Evolutionary conservation across 2,329 filamentous ascomycete genomes (phyloP).

Genomic region (Pseudogymnoascus pannorum): DNA sequence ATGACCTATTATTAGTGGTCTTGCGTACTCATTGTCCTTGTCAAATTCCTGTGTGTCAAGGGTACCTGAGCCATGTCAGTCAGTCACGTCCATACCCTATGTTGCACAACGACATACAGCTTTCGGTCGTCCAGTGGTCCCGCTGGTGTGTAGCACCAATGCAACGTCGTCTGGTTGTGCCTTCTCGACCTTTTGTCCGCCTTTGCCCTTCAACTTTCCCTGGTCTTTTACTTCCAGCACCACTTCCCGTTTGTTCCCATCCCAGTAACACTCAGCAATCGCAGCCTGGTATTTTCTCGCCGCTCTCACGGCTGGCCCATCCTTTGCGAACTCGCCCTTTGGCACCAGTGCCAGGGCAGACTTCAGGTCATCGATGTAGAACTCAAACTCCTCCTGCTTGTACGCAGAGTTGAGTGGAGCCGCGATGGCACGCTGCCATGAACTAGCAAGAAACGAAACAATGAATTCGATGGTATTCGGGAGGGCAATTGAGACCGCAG

Average conservation of each 20-base stretch:
- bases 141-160: slow-evolving; percentile 75
- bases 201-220: slow-evolving; percentile 55
- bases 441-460: slow-evolving; percentile 74
- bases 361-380: slow-evolving; percentile 82
- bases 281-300: slow-evolving; percentile 73
- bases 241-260: slow-evolving; percentile 55
- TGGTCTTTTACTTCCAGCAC: slow-evolving; percentile 70
- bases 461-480: slow-evolving; percentile 86
- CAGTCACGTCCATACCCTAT: slow-evolving; percentile 14
- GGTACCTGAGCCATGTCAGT: slow-evolving; percentile 49
- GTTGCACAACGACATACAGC: slow-evolving; percentile 46
- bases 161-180: slow-evolving; percentile 73
- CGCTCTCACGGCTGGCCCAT: slow-evolving; percentile 66
- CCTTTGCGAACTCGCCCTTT: slow-evolving; percentile 56
- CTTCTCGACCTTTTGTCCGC: slow-evolving; percentile 38
- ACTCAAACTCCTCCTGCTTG: slow-evolving; percentile 85
- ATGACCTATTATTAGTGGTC: neutral
- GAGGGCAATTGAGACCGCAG: slow-evolving; percentile 74
- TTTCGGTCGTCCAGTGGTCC: slow-evolving; percentile 79
- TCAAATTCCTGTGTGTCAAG: slow-evolving; percentile 73
- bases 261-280: slow-evolving; percentile 82
- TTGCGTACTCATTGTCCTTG: slow-evolving; percentile 66
- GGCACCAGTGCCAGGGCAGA: slow-evolving; percentile 74
- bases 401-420: slow-evolving; percentile 84
- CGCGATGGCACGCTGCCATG: slow-evolving; percentile 77